A percentile compares a stretch with the other conserved stretches of the same genome.
phyloP scores from a whole-genome alignment of 495 filamentous ascomycete genomes.

The Aspergillus mulundensis region DNA sequence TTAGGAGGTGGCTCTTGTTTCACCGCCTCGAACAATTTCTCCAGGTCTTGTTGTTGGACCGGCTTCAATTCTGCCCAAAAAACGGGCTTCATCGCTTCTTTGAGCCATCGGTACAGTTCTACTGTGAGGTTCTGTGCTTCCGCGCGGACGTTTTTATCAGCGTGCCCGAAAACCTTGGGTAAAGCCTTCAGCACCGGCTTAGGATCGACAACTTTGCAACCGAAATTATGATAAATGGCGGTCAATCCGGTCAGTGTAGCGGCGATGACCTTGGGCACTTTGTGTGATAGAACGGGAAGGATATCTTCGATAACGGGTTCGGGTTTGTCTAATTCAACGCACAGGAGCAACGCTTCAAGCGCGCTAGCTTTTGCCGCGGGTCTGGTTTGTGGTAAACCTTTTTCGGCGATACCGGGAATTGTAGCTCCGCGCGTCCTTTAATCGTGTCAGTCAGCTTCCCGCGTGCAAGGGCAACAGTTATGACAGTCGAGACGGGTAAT shows the following conservation, averaged over 20 bases:
- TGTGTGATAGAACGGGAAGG: slow-evolving; percentile 78
- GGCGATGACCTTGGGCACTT: slow-evolving; percentile 91
- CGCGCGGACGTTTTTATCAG: slow-evolving; percentile 97
- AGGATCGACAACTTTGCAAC: slow-evolving; percentile 93
- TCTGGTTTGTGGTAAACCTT: slow-evolving; percentile 81
- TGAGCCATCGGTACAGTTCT: slow-evolving; percentile 94
- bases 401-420: slow-evolving; percentile 78
- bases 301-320: slow-evolving; percentile 88
- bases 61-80: slow-evolving; percentile 97
- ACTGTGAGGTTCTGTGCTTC: slow-evolving; percentile 90
- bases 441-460: slow-evolving; percentile 10
- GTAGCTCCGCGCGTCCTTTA: slow-evolving; percentile 68
- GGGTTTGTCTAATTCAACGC: slow-evolving; percentile 84
- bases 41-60: slow-evolving; percentile 90
- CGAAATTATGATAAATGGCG: slow-evolving; percentile 84
- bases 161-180: slow-evolving; percentile 90
- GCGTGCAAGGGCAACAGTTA: neutral
- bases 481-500: neutral
- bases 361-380: slow-evolving; percentile 84
- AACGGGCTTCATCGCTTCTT: slow-evolving; percentile 95
- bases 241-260: slow-evolving; percentile 76
- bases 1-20: slow-evolving; percentile 85
- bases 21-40: slow-evolving; percentile 88
- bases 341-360: slow-evolving; percentile 80
- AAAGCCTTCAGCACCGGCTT: slow-evolving; percentile 90